Conservation (phyloP, 495 filamentous ascomycete species). For the Apiosordaria backusii region DNA sequence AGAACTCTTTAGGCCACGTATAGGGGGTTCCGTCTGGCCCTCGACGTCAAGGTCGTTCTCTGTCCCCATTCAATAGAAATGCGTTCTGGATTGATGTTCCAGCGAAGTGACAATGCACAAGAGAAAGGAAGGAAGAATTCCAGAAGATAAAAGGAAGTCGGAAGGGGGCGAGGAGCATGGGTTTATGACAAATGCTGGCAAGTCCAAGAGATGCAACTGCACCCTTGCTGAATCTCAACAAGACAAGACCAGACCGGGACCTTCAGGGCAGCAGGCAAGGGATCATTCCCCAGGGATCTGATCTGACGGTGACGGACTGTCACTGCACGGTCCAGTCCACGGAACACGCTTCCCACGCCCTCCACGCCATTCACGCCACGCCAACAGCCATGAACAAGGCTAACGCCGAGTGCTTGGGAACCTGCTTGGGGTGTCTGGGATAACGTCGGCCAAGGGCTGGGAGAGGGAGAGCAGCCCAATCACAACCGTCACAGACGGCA, state of each 20-base stretch:
- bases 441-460: neutral
- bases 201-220: neutral
- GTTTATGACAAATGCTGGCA: neutral
- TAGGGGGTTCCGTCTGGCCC: constrained; percentile 51
- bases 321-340: too few species aligned
- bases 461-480: neutral
- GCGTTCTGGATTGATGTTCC: constrained; percentile 19
- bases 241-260: too few species aligned
- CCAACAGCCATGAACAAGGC: neutral
- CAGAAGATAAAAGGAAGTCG: constrained; percentile 5
- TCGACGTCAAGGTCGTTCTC: constrained; percentile 45
- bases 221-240: neutral
- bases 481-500: neutral
- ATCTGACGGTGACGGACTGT: neutral
- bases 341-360: neutral
- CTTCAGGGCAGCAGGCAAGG: neutral
- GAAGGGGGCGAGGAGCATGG: constrained; percentile 12
- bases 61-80: constrained; percentile 45
- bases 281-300: neutral
- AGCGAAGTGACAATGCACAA: constrained; percentile 14
- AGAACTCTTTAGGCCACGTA: constrained; percentile 43
- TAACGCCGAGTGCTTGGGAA: neutral
- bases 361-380: constrained; percentile 4
- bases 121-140: constrained; percentile 9
- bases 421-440: neutral